Evolutionary conservation across 441 rosid species (phyloP).

Genomic region (Pelargonium myrrhifolium): DNA sequence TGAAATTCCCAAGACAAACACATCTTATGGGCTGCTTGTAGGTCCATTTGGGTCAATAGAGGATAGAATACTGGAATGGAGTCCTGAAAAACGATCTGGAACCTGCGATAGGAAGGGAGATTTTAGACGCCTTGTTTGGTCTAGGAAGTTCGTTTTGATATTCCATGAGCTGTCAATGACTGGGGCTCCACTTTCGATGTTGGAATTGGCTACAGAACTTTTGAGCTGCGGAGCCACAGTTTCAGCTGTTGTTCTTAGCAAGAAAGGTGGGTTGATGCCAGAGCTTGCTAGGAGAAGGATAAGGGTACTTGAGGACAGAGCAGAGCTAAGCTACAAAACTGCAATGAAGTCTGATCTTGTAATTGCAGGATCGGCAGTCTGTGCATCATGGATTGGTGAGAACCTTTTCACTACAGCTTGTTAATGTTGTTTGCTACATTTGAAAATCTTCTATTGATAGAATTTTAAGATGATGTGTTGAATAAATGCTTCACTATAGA

Average conservation of each 20-base stretch:
- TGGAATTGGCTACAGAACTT: conserved; percentile 94
- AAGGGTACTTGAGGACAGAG: conserved; percentile 86
- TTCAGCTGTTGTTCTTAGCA: conserved; percentile 86
- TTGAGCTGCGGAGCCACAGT: conserved; percentile 97
- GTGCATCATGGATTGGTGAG: conserved; percentile 94
- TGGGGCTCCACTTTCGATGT: conserved; percentile 95
- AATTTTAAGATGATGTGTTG: neutral
- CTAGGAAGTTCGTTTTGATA: conserved; percentile 75
- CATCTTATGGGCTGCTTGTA: conserved; percentile 62
- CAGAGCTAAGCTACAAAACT: conserved; percentile 82
- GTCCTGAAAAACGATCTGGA: conserved; percentile 84
- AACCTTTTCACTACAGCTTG: conserved; percentile 8
- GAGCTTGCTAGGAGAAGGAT: conserved; percentile 82
- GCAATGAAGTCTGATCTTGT: conserved; percentile 94
- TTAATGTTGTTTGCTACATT: conserved; percentile 12
- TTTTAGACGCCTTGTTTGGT: conserved; percentile 91
- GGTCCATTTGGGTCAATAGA: conserved; percentile 85
- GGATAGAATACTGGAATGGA: conserved; percentile 73
- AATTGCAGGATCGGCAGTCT: conserved; percentile 96
- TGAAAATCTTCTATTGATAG: conserved; percentile 2
- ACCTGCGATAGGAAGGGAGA: conserved; percentile 88
- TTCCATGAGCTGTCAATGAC: conserved; percentile 98
- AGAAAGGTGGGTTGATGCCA: conserved; percentile 80
- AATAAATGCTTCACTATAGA: neutral
- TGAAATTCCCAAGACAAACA: conserved; percentile 56